Conservation (phyloP, 495 filamentous ascomycete species). For the Annulohypoxylon stygium region DNA sequence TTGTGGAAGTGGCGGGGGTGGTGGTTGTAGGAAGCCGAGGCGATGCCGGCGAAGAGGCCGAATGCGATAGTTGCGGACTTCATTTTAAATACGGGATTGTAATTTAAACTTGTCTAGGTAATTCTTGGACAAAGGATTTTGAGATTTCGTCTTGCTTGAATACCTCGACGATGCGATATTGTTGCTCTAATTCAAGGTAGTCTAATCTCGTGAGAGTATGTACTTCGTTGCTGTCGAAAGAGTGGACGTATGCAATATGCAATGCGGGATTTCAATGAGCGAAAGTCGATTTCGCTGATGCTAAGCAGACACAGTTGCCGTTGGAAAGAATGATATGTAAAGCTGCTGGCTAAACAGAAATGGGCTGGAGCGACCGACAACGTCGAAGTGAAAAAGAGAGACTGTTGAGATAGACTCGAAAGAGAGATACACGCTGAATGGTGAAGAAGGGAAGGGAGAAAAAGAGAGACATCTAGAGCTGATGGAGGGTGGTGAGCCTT, state of each 20-base stretch:
- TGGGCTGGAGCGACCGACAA: constrained; percentile 48
- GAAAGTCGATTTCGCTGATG: constrained; percentile 63
- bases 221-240: constrained; percentile 51
- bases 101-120: constrained; percentile 28
- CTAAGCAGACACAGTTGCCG: constrained; percentile 61
- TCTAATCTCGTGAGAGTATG: constrained; percentile 48
- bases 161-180: constrained; percentile 34
- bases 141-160: constrained; percentile 21
- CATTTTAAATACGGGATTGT: constrained; percentile 55
- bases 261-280: constrained; percentile 51
- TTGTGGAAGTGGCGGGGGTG: constrained; percentile 58
- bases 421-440: constrained; percentile 41
- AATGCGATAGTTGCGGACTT: constrained; percentile 59
- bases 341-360: constrained; percentile 50
- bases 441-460: constrained; percentile 42
- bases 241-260: constrained; percentile 52
- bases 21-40: constrained; percentile 56
- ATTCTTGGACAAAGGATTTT: constrained; percentile 37
- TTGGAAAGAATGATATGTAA: constrained; percentile 48
- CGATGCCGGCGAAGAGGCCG: constrained; percentile 60
- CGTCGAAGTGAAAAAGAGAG: constrained; percentile 51
- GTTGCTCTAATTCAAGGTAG: constrained; percentile 43
- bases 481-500: constrained; percentile 44
- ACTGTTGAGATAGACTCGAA: constrained; percentile 52
- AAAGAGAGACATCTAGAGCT: constrained; percentile 33